These are phyloP conservation scores for Talaromyces proteolyticus DNA, from an alignment of 495 filamentous ascomycete genomes.

Conservation along the genomic window DNA sequence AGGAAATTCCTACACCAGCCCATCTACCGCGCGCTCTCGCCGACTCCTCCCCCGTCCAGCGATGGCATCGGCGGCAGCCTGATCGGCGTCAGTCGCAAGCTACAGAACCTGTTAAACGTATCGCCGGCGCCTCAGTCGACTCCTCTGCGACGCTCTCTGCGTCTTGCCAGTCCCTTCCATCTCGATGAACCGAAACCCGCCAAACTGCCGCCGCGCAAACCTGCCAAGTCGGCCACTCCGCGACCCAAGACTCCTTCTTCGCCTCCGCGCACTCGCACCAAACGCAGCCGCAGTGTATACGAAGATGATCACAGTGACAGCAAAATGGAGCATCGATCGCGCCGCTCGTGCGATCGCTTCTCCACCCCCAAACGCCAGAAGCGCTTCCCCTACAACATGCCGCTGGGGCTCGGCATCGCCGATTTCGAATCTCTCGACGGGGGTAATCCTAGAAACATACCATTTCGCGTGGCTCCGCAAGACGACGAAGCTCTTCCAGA, in stretches of 20 bases:
- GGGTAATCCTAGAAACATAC: constrained; percentile 28
- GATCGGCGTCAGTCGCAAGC: constrained; percentile 61
- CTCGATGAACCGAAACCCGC: constrained; percentile 40
- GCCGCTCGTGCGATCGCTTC: constrained; percentile 28
- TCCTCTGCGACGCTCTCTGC: constrained; percentile 31
- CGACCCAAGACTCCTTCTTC: constrained; percentile 35
- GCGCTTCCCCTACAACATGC: constrained; percentile 59
- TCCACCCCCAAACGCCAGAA: constrained; percentile 65
- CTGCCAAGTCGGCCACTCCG: constrained; percentile 17
- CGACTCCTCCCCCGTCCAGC: constrained; percentile 56
- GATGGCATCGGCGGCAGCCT: constrained; percentile 51
- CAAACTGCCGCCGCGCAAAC: constrained; percentile 40
- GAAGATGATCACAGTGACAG: constrained; percentile 43
- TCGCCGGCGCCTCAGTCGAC: constrained; percentile 32
- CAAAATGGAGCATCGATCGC: constrained; percentile 11
- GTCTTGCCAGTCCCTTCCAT: constrained; percentile 44
- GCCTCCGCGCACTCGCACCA: constrained; percentile 52
- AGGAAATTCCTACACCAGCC: constrained; percentile 39
- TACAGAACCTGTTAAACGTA: constrained; percentile 59
- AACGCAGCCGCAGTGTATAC: constrained; percentile 51
- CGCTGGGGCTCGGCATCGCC: constrained; percentile 56
- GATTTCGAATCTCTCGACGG: constrained; percentile 55
- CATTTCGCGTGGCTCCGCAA: constrained; percentile 16
- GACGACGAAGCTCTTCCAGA: constrained; percentile 11
- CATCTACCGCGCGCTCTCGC: constrained; percentile 53